Evolutionary conservation across 305 asterid genomes (phyloP), one percentile per base, ranked within the genome.

Genomic region (Andrographis paniculata): DNA sequence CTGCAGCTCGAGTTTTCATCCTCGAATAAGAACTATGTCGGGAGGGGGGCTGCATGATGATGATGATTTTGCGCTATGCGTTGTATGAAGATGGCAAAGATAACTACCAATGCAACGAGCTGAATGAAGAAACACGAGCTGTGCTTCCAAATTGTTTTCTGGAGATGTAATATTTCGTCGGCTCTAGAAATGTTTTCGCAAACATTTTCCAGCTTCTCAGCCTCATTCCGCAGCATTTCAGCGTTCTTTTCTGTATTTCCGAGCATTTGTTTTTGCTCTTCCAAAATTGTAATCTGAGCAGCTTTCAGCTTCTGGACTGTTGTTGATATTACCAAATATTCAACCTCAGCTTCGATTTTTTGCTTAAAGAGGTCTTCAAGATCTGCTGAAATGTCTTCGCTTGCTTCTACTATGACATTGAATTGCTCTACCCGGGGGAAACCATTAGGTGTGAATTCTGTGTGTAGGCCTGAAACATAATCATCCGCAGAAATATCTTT

Each of bases 281-380:
- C 73, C 65, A 79, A 53, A 16, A 70, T 51, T 20, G 70, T 53
- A 12, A 63, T 63, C 53, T 79, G 82, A n/a, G 68, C 61, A 53
- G 41, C 70, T 47, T 64, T 65, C 69, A 74, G 53, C 22, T 59
- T 58, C 20, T 75, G 86, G 44, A 66, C 55, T 12, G 62, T 64
- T 59, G 64, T 55, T 58, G 86, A 71, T 56, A 78, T 58, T 20
- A 58, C 70, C 56, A 89, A 52, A 68, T 58, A 62, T 66, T 79
- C 77, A 35, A 88, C 84, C 65, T 84, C 95, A 7, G 80, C 81
- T 77, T 82, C 88, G 20, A 86, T 62, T 54, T 75, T 79, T 59
- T 66, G 82, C 80, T 49, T 75, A 22, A 69, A 77, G 52, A 72
- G 56, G 40, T 56, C 58, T 50, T 82, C 94, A 14, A 71, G 70